These are phyloP conservation scores for Euclidium syriacum DNA, from an alignment of 345 rosid genomes.

Conservation along the genomic window DNA sequence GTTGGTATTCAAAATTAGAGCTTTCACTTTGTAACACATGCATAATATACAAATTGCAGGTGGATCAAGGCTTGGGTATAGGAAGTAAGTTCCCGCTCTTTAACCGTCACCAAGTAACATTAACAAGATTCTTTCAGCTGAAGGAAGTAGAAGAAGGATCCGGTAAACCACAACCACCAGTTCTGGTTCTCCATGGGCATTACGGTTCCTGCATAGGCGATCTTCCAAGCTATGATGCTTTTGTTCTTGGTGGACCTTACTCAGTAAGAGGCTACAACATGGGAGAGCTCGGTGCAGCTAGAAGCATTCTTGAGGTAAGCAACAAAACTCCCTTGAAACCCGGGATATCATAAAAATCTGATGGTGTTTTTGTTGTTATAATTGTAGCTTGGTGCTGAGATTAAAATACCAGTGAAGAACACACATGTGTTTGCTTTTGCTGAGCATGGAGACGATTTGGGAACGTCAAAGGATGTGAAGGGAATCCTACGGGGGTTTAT, in stretches of 20 bases:
- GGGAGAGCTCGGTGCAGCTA: slow-evolving; percentile 96
- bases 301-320: slow-evolving; percentile 82
- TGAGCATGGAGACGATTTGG: slow-evolving; percentile 94
- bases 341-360: too few relatives aligned
- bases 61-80: slow-evolving; percentile 95
- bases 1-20: too few relatives aligned
- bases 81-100: slow-evolving; percentile 96
- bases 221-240: slow-evolving; percentile 96
- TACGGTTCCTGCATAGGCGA: slow-evolving; percentile 99
- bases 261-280: slow-evolving; percentile 98
- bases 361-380: slow-evolving; percentile 2
- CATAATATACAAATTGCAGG: slow-evolving; percentile 46
- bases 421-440: slow-evolving; percentile 83
- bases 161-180: slow-evolving; percentile 79
- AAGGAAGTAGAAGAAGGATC: slow-evolving; percentile 84
- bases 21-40: slow-evolving; percentile 8
- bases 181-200: slow-evolving; percentile 92
- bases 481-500: slow-evolving; percentile 96
- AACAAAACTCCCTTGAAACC: neutral
- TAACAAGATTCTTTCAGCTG: slow-evolving; percentile 82
- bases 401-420: slow-evolving; percentile 77
- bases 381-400: slow-evolving; percentile 88
- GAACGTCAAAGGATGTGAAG: slow-evolving; percentile 91
- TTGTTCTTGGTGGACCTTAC: slow-evolving; percentile 97
- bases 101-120: slow-evolving; percentile 87